Percentiles rank a stretch among this genome's conserved stretches.
Evolutionary conservation across 306 rosid genomes (phyloP).

Genomic region (Hylodesmum podocarpum): DNA sequence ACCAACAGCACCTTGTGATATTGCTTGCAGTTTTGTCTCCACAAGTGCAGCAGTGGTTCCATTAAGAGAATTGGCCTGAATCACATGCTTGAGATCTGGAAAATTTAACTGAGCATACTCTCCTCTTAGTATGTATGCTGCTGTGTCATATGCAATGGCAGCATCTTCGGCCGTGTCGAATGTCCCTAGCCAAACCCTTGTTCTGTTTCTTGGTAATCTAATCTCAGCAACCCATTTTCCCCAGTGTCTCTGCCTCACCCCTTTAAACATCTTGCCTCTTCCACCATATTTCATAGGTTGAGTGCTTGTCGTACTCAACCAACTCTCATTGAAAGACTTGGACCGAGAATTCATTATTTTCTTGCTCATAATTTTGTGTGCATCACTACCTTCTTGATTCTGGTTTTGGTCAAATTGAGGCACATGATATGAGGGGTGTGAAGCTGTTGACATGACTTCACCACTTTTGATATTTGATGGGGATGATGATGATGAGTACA

Average conservation of each 20-base stretch:
- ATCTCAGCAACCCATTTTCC: slow-evolving; percentile 99
- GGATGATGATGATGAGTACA: slow-evolving; percentile 36
- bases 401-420: slow-evolving; percentile 37
- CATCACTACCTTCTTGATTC: slow-evolving; percentile 33
- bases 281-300: slow-evolving; percentile 67
- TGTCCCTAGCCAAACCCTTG: slow-evolving; percentile 93
- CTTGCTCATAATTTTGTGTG: slow-evolving; percentile 46
- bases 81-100: slow-evolving; percentile 71
- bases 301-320: slow-evolving; percentile 64
- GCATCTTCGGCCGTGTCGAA: slow-evolving; percentile 91
- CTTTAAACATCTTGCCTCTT: slow-evolving; percentile 69
- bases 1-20: slow-evolving; percentile 45
- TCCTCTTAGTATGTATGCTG: slow-evolving; percentile 84
- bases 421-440: slow-evolving; percentile 29
- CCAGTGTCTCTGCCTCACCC: slow-evolving; percentile 98
- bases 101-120: slow-evolving; percentile 83
- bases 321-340: slow-evolving; percentile 54
- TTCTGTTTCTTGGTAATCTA: slow-evolving; percentile 82
- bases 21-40: slow-evolving; percentile 73
- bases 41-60: slow-evolving; percentile 79
- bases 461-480: slow-evolving; percentile 21
- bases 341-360: slow-evolving; percentile 21
- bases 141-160: slow-evolving; percentile 91
- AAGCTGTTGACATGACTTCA: slow-evolving; percentile 33
- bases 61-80: slow-evolving; percentile 59